Evolutionary conservation across 768 basidiomycete genomes (phyloP).

Genomic region (Podaxis sp.): DNA sequence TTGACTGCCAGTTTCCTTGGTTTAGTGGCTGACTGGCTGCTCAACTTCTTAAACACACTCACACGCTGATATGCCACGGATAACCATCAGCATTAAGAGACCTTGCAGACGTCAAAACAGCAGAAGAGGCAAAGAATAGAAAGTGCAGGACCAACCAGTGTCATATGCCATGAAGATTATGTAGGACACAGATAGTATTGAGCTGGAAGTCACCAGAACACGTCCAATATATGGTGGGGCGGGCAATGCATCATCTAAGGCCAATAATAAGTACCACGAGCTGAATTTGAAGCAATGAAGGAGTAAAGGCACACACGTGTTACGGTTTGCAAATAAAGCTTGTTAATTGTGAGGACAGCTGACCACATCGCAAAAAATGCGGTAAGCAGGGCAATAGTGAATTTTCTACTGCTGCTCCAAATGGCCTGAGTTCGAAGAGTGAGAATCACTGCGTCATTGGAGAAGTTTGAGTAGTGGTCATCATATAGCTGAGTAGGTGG

Average conservation of each 20-base stretch:
- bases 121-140: neutral
- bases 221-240: conserved; percentile 4
- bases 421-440: conserved; percentile 9
- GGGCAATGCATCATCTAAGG: neutral
- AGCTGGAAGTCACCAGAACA: neutral
- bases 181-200: neutral
- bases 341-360: neutral
- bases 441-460: neutral
- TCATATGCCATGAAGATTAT: conserved; percentile 9
- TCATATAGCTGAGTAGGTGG: too few relatives aligned
- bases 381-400: neutral
- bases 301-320: neutral
- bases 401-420: neutral
- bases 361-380: neutral
- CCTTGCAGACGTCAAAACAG: neutral
- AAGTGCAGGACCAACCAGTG: neutral
- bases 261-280: too few relatives aligned
- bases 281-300: too few relatives aligned
- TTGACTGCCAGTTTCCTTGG: neutral
- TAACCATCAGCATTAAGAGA: conserved; percentile 1
- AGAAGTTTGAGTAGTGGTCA: too few relatives aligned
- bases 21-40: too few relatives aligned
- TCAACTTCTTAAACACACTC: neutral
- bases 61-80: conserved; percentile 5
- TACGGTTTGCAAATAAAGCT: neutral